Percentiles rank a stretch among this genome's conserved stretches.
Evolutionary conservation across 441 rosid genomes (phyloP).

Genomic region (Corymbia citriodora): DNA sequence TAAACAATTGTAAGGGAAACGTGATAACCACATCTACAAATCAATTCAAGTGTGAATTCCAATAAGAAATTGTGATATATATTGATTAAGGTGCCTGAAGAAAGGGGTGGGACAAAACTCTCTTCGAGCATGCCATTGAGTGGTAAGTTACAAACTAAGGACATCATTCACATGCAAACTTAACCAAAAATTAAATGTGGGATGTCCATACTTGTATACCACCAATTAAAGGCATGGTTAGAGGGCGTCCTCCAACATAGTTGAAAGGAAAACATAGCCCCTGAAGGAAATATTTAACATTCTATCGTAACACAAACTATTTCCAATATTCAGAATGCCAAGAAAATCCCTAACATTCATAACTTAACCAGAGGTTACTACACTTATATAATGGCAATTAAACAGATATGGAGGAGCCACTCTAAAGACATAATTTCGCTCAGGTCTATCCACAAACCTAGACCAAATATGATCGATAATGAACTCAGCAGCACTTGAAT

Average conservation of each 20-base stretch:
- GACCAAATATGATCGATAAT: neutral
- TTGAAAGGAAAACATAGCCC: neutral
- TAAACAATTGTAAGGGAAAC: neutral
- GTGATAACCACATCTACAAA: neutral
- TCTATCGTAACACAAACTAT: neutral
- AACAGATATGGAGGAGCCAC: neutral
- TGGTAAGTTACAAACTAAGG: neutral
- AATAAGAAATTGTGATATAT: neutral
- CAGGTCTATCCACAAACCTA: neutral
- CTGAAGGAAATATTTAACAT: neutral
- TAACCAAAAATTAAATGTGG: neutral
- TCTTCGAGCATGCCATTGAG: neutral
- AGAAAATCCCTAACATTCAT: neutral
- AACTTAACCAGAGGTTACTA: neutral
- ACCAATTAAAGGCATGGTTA: neutral
- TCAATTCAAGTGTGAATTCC: neutral
- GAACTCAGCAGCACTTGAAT: neutral
- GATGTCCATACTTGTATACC: neutral
- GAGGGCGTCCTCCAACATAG: neutral
- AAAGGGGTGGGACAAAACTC: neutral
- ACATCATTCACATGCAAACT: neutral
- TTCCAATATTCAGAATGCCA: neutral
- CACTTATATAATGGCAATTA: neutral
- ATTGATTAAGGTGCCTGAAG: neutral
- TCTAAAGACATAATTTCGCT: neutral